A percentile compares a stretch with the other conserved stretches of the same genome.
Evolutionary conservation across 768 basidiomycete genomes (phyloP).

Genomic region (Hortiboletus flavorubellus): DNA sequence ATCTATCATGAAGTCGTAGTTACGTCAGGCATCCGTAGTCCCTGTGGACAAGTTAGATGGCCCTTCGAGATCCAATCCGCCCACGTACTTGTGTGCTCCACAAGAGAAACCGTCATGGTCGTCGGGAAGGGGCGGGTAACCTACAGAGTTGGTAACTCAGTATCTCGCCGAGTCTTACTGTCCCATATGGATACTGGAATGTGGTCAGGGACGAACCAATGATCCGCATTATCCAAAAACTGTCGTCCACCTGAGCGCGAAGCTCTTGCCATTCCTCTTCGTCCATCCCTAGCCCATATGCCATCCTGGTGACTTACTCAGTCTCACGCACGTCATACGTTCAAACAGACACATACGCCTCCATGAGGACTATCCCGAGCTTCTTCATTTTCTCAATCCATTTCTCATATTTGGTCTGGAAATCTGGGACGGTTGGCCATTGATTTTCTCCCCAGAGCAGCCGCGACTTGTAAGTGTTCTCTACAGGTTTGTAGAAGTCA

Average conservation of each 20-base stretch:
- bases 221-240: conserved; percentile 87
- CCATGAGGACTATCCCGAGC: conserved; percentile 79
- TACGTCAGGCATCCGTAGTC: conserved; percentile 93
- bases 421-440: conserved; percentile 64
- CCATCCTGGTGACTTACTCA: conserved; percentile 54
- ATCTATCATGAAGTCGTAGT: conserved; percentile 17
- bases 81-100: conserved; percentile 77
- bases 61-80: neutral
- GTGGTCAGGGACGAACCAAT: conserved; percentile 49
- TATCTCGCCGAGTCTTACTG: neutral
- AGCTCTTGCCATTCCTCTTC: conserved; percentile 66
- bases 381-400: conserved; percentile 88
- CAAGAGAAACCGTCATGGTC: conserved; percentile 84
- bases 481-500: conserved; percentile 77
- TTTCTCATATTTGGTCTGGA: conserved; percentile 59
- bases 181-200: neutral
- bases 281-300: conserved; percentile 72
- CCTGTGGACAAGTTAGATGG: conserved; percentile 35
- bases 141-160: conserved; percentile 33
- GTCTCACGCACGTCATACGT: neutral
- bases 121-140: conserved; percentile 83
- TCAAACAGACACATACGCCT: conserved; percentile 54
- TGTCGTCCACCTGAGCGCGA: conserved; percentile 69
- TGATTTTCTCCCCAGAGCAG: conserved; percentile 85
- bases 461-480: conserved; percentile 63